Base-by-base conservation (phyloP, 305 asterid genomes). In the Fraxinus nigra region DNA sequence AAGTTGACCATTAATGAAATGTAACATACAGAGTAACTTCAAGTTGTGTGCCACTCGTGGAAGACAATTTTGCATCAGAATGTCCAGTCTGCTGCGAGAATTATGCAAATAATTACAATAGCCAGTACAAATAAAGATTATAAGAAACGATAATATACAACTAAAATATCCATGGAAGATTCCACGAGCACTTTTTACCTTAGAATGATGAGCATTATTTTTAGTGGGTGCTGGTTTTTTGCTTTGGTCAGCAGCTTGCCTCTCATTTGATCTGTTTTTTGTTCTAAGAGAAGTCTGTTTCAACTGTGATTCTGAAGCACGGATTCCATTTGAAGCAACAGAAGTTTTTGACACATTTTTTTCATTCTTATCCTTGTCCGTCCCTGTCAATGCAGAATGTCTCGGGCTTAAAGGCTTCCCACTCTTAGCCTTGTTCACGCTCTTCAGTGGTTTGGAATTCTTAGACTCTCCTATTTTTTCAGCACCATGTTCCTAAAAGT, bases 11-110 rank as follows among this genome's bases (percentile, higher is more conserved):
- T 67, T 34, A 80, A 14, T 67, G 74, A 33, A 73, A 75, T 43
- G 85, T 77, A 65, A 85, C 97, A 34, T 90, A 93, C 98, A 20
- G 67, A 74, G 69, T 89, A 84, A 87, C 85, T 54, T 90, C 96
- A 48, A 89, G 79, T 56, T 88, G 91, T 77, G 84, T 91, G 81
- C 83, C 89, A 46, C 84, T 90, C 56, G 90, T 82, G 77, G 93
- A 87, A 85, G 95, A 83, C 35, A 90, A 82, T 82, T 85, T 81
- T 78, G 82, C 86, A 61, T 90, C 90, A 54, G 91, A 85, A 69
- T 85, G 87, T 76, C 85, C 90, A 69, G 84, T 76, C 82, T 88
- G 92, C 92, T 87, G 87, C 85, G 70, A 81, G 79, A 85, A 70
- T 81, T 5, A 79, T n/a, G 72, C 73, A 75, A 76, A 82, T 40